Conservation (phyloP, 345 rosid species). For the Reutealis trisperma region DNA sequence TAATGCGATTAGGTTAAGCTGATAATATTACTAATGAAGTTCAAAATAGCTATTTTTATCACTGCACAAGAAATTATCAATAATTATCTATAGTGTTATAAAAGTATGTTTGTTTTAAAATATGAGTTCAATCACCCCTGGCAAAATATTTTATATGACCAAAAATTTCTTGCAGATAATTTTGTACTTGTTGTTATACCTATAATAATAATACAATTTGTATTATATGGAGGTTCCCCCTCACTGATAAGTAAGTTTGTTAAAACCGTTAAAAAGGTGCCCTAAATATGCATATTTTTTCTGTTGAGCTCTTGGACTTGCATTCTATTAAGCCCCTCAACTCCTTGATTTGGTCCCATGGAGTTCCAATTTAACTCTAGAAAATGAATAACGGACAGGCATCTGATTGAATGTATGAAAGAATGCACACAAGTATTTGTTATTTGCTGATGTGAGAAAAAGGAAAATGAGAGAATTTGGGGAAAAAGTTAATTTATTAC, state of each 20-base stretch:
- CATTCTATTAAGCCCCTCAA: background rate
- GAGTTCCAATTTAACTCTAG: too few species aligned
- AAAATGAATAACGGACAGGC: background rate
- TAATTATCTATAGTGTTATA: too few species aligned
- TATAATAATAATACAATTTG: too few species aligned
- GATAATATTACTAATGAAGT: background rate
- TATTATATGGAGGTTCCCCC: too few species aligned
- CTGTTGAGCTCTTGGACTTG: background rate
- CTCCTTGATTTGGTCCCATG: background rate
- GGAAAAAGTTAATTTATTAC: background rate
- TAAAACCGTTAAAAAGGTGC: background rate
- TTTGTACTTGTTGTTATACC: too few species aligned
- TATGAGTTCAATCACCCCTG: too few species aligned
- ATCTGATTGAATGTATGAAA: background rate
- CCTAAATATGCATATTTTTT: background rate
- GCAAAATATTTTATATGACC: too few species aligned
- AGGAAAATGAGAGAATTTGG: background rate
- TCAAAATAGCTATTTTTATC: too few species aligned
- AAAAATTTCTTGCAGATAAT: too few species aligned
- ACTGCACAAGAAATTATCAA: too few species aligned
- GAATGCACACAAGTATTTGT: background rate
- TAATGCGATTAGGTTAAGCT: background rate
- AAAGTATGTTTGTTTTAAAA: too few species aligned
- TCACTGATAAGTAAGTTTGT: too few species aligned
- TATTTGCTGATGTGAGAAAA: background rate